Evolutionary conservation across 2,329 filamentous ascomycete genomes (phyloP).

Genomic region (Fusarium burgessii): DNA sequence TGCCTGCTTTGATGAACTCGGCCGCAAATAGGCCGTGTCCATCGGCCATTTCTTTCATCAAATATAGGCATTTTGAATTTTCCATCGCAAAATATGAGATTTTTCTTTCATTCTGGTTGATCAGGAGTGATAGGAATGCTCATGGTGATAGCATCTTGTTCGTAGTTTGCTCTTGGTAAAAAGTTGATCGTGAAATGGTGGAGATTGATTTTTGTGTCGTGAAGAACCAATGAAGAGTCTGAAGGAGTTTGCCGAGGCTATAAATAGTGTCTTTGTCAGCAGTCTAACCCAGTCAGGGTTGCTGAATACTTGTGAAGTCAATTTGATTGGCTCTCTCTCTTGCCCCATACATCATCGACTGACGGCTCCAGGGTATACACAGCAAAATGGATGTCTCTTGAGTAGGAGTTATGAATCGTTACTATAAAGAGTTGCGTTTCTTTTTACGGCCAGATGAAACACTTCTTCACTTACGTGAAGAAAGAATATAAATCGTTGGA

Average conservation of each 20-base stretch:
- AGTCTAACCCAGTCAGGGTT: background rate
- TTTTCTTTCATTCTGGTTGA: background rate
- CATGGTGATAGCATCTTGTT: no score
- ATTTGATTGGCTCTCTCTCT: background rate
- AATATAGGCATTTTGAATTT: background rate
- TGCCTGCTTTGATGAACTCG: slow-evolving; percentile 4
- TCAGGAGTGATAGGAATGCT: background rate
- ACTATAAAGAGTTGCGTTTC: no score
- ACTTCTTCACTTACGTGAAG: no score
- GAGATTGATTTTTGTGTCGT: background rate
- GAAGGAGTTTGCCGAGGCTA: background rate
- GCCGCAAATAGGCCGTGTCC: slow-evolving; percentile 12
- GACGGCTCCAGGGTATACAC: no score
- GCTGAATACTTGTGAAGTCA: accelerated
- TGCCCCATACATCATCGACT: no score
- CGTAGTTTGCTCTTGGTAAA: background rate
- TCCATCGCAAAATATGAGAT: background rate
- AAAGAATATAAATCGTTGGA: no score
- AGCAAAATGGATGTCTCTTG: no score
- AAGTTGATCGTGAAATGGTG: background rate
- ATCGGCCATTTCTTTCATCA: background rate
- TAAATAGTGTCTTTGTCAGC: background rate
- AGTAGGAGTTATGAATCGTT: no score
- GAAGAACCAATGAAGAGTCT: background rate
- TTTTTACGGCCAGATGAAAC: no score